Percentiles rank a stretch among this genome's conserved stretches.
These are phyloP conservation scores for Sporisorium iseilematis-ciliati DNA, from an alignment of 1,284 basidiomycete genomes.

Conservation along the genomic window DNA sequence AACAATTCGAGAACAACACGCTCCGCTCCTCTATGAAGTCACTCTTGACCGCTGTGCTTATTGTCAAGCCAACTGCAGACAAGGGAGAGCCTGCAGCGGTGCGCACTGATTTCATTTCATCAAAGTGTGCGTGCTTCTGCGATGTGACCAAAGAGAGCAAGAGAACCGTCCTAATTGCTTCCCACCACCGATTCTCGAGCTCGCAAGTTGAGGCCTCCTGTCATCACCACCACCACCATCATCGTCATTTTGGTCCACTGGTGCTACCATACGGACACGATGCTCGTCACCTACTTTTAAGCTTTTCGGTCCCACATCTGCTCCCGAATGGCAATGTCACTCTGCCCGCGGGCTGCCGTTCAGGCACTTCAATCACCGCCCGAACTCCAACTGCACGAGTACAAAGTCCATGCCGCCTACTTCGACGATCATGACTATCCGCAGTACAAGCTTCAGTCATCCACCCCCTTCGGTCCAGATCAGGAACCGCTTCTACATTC, in stretches of 20 bases:
- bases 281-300: constrained; percentile 4
- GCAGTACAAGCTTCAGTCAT: constrained; percentile 17
- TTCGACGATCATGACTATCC: constrained; percentile 10
- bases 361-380: constrained; percentile 23
- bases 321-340: constrained; percentile 15
- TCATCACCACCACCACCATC: background rate
- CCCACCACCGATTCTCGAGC: too few relatives aligned
- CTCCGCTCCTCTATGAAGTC: too few relatives aligned
- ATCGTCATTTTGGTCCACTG: background rate
- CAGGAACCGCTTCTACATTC: constrained; percentile 21
- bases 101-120: too few relatives aligned
- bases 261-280: background rate
- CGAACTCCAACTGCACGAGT: constrained; percentile 16
- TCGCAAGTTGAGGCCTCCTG: background rate
- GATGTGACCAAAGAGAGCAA: too few relatives aligned
- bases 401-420: constrained; percentile 22
- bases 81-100: too few relatives aligned
- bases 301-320: background rate
- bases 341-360: constrained; percentile 25
- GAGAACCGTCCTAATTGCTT: too few relatives aligned
- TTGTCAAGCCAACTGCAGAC: too few relatives aligned
- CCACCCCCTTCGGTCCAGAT: constrained; percentile 9
- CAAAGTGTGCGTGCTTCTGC: too few relatives aligned
- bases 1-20: too few relatives aligned
- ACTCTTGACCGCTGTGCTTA: too few relatives aligned